Evolutionary conservation across 2,329 filamentous ascomycete species (phyloP).

Genomic region (Neofusicoccum cordaticola): DNA sequence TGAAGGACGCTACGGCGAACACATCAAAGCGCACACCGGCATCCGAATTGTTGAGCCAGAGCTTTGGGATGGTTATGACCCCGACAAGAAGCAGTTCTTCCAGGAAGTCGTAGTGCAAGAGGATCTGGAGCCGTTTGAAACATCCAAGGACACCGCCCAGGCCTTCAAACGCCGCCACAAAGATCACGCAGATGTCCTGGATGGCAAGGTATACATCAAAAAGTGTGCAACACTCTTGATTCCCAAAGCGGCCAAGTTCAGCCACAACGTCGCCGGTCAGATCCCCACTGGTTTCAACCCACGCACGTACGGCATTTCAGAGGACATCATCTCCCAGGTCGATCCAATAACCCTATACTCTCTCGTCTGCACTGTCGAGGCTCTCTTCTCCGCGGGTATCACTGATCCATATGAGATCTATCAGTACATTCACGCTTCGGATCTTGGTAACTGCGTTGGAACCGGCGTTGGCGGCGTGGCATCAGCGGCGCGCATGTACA

Average conservation of each 20-base stretch:
- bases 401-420: slow-evolving; percentile 32
- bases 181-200: not conserved
- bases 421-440: slow-evolving; percentile 36
- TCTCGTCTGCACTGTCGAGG: slow-evolving; percentile 32
- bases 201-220: slow-evolving; percentile 24
- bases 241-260: slow-evolving; percentile 30
- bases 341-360: slow-evolving; percentile 36
- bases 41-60: slow-evolving; percentile 33
- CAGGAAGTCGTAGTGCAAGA: not conserved
- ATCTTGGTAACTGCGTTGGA: slow-evolving; percentile 37
- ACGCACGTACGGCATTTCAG: slow-evolving; percentile 34
- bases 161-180: not conserved
- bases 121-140: not conserved
- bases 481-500: slow-evolving; percentile 30
- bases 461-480: slow-evolving; percentile 30
- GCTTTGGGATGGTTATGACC: slow-evolving; percentile 24
- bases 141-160: not conserved
- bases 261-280: slow-evolving; percentile 33
- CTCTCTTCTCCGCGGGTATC: slow-evolving; percentile 35
- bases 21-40: slow-evolving; percentile 34
- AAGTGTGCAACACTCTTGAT: slow-evolving; percentile 33
- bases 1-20: slow-evolving; percentile 28
- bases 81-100: slow-evolving; percentile 20
- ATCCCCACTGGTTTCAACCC: slow-evolving; percentile 38
- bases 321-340: slow-evolving; percentile 36